These are phyloP conservation scores for Polygonum maritimum DNA, from an alignment of 148 eudicot genomes.

Conservation along the genomic window DNA sequence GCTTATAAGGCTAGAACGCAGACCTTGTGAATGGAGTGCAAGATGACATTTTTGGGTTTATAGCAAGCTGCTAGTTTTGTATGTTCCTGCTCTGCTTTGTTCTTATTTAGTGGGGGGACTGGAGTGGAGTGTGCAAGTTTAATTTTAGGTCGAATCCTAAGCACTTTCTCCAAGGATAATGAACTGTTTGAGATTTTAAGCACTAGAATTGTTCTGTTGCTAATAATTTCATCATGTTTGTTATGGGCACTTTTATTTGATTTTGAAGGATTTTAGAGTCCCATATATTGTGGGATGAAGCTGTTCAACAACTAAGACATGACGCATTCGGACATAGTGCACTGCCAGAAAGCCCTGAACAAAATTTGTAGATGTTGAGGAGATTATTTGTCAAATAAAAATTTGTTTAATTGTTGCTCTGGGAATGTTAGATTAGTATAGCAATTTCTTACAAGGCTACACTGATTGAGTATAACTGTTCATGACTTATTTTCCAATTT, in stretches of 20 bases:
- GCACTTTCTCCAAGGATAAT: neutral
- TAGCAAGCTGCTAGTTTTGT: neutral
- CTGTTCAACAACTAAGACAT: neutral
- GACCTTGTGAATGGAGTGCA: neutral
- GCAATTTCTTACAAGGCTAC: neutral
- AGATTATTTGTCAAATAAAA: neutral
- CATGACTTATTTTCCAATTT: neutral
- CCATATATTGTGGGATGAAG: neutral
- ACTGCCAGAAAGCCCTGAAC: neutral
- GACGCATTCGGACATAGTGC: neutral
- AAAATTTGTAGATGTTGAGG: neutral
- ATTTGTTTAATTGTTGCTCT: neutral
- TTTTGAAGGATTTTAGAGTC: neutral
- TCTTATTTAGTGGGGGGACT: neutral
- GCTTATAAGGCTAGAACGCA: neutral
- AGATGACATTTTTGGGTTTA: neutral
- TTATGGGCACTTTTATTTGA: neutral
- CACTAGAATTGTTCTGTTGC: neutral
- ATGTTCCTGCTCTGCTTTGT: neutral
- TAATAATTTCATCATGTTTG: neutral
- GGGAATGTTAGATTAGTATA: neutral
- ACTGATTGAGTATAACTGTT: neutral
- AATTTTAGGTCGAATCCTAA: neutral
- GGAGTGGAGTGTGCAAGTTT: neutral
- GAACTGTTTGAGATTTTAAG: neutral